Base-by-base conservation (phyloP, 306 rosid genomes). In the Malus asiatica region DNA sequence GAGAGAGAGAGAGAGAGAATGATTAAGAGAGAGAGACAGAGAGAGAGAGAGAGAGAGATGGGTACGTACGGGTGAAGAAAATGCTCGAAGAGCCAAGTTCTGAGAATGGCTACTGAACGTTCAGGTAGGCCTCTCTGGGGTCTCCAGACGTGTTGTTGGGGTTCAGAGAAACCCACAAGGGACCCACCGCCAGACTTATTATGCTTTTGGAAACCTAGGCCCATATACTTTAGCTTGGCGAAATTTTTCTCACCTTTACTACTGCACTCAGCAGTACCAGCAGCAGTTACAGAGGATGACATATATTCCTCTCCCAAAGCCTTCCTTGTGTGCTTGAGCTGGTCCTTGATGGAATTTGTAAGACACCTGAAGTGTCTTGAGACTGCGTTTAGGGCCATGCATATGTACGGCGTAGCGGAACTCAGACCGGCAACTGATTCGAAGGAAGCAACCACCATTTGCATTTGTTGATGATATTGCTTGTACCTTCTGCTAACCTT, bases 71-170 rank as follows among this genome's bases (percentile, higher is more conserved):
- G 99, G 79, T 95, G 99, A 86, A 95, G 99, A 84, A 95, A 95
- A 83, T 95, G 97, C 76, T 92, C 99, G 64, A 95, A 95, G 35
- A 95, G 86, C 99, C 99, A 95, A 70, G 99, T 93, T 81, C 87
- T 81, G 30, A 95, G 97, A 77, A 95, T 87, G 52, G 97, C 88
- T 60, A 95, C 97, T 0, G 97, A 82, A 58, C 92, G 91, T 67
- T 95, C 99, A 0, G 99, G 99, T 57, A 95, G 80, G 63, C 99
- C 99, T 87, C 99, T 84, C 72, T 95, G 99, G 68, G 97, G 97
- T 86, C 92, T 88, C 97, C 99, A 92, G 57, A 78, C 80, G 51
- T 86, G 88, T 42, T 89, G 97, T 59, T 83, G 96, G 57, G 86
- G 85, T 62, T 92, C 96, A 77, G 82, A 71, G 85, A 85, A 82